A percentile compares a stretch with the other conserved stretches of the same genome.
phyloP scores from a whole-genome alignment of 352 stramenopile genomes.

The Labyrinthula sp. region DNA sequence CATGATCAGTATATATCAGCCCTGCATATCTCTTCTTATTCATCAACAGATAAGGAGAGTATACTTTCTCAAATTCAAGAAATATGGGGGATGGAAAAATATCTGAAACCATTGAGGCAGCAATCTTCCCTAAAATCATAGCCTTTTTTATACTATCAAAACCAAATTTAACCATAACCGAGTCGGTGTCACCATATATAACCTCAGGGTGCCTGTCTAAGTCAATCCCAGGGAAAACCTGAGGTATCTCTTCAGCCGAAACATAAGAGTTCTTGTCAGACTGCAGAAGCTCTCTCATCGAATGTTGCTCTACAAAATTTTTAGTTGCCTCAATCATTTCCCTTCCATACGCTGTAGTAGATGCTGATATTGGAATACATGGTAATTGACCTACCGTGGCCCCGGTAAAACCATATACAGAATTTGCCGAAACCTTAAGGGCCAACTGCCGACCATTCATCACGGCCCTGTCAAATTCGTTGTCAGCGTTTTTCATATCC shows the following conservation, averaged over 20 bases:
- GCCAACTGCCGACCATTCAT: conserved; percentile 90
- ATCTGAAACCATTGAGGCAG: conserved; percentile 70
- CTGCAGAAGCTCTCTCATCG: no score
- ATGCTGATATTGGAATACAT: conserved; percentile 92
- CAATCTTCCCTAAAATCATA: conserved; percentile 89
- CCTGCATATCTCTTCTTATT: conserved; percentile 97
- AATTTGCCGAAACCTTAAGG: conserved; percentile 73
- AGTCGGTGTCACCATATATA: conserved; percentile 97
- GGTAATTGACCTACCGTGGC: conserved; percentile 90
- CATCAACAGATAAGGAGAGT: conserved; percentile 98
- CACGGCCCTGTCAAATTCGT: conserved; percentile 94
- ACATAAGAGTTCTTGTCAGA: conserved; percentile 74
- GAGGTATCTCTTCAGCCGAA: no score
- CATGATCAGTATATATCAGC: conserved; percentile 62
- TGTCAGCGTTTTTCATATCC: conserved; percentile 95
- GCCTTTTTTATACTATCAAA: conserved; percentile 71
- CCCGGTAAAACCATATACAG: conserved; percentile 98
- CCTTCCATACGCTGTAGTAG: conserved; percentile 88
- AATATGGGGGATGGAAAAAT: conserved; percentile 91
- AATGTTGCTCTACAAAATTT: conserved; percentile 79
- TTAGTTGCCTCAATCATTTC: conserved; percentile 87
- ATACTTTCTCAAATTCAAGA: conserved; percentile 99
- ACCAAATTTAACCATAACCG: conserved; percentile 99
- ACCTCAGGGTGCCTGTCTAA: conserved; percentile 87
- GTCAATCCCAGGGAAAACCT: no score